Base-by-base conservation (phyloP, 331 rosid genomes). In the Quercus tomentella region DNA sequence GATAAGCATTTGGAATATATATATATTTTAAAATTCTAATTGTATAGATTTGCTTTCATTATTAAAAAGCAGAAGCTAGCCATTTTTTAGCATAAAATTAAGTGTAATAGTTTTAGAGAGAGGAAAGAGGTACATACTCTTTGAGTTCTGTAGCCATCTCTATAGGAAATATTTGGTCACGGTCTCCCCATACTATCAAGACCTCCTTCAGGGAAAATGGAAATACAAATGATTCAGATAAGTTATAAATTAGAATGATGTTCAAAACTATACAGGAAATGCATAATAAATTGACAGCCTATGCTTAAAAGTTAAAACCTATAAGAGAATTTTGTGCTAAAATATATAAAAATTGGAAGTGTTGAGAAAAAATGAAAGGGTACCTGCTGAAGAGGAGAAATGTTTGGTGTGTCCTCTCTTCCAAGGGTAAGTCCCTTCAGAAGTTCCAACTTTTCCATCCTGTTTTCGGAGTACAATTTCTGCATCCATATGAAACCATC, bases 371-470 rank as follows among this genome's bases (percentile, higher is more conserved):
- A 30, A 33, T 2, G 17, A 62, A 66, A 54, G 10, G 5, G 26
- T 28, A 88, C 91, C 86, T 88, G 92, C 68, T 87, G 72, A 35
- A 95, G 91, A 56, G 98, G 93, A 69, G 88, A 80, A 73, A 93
- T 63, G 72, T 67, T 83, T 28, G 77, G 3, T 2, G 82, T 65
- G 11, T 90, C 97, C 8, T 87, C 88, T 55, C 63, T 76, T 72
- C 96, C 97, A 7, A 91, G 66, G 1, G 96, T 85, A 30, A 93
- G 25, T 17, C 92, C 97, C 70, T 83, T 74, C 14, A 95, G 78
- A 62, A 95, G 98, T 80, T 93, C 96, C 87, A 89, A 71, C 84
- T 93, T 93, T 49, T 95, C 96, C 81, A 81, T 82, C 83, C 97
- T 89, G 61, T 91, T 89, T 18, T 88, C 89, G 0, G 86, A 21